A percentile compares a stretch with the other conserved stretches of the same genome.
phyloP scores from a whole-genome alignment of 306 rosid genomes.

The Castanospermum australe region DNA sequence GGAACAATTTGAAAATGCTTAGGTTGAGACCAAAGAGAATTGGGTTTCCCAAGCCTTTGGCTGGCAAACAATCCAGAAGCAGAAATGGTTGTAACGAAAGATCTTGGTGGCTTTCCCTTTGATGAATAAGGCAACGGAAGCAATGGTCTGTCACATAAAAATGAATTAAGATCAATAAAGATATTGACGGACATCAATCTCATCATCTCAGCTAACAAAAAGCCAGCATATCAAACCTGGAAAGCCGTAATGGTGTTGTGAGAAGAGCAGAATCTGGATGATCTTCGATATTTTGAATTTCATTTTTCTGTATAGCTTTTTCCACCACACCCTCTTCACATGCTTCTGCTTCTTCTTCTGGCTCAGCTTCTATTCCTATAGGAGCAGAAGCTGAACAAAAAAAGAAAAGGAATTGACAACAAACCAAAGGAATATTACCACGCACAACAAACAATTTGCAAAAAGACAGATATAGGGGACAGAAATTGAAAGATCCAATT shows the following conservation, averaged over 20 bases:
- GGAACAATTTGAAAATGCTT: constrained; percentile 40
- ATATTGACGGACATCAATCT: background rate
- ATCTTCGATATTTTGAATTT: constrained; percentile 56
- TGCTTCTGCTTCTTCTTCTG: constrained; percentile 68
- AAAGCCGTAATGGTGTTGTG: constrained; percentile 59
- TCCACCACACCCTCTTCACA: constrained; percentile 44
- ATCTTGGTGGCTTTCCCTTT: constrained; percentile 61
- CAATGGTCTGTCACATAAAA: constrained; percentile 43
- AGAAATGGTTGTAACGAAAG: constrained; percentile 56
- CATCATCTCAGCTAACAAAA: constrained; percentile 8
- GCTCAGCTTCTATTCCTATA: constrained; percentile 48
- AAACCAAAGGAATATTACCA: background rate
- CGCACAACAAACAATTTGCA: background rate
- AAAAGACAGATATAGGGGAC: background rate
- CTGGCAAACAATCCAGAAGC: constrained; percentile 51
- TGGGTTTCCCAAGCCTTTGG: constrained; percentile 57
- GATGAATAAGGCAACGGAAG: constrained; percentile 67
- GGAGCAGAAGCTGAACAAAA: constrained; percentile 53
- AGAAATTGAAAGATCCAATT: background rate
- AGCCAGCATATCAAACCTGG: constrained; percentile 52
- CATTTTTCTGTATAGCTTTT: constrained; percentile 48
- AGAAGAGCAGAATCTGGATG: constrained; percentile 47
- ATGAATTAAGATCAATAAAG: background rate
- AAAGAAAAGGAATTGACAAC: constrained; percentile 2
- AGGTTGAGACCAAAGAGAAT: constrained; percentile 48